Evolutionary conservation across 257 asterid species (phyloP), one percentile per base, ranked within the genome.

Genomic region (Solanum chiquidenum): DNA sequence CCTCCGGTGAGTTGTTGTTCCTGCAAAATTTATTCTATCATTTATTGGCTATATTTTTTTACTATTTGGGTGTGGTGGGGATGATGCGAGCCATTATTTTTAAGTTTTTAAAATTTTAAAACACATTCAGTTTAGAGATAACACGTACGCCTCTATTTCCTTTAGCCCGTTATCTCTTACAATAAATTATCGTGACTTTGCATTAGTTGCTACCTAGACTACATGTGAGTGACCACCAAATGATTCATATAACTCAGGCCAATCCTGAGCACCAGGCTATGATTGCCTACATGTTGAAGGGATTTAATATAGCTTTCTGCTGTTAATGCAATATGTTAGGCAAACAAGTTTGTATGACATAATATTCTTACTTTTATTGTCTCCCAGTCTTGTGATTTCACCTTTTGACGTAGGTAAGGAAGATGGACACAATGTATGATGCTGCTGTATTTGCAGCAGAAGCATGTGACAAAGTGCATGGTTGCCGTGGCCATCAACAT

Each of bases 401-500:
- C 82, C 86, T 82, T 90, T 77, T 86, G 58, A 64, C 31, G 16
- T 86, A 97, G 99, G 96, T 97, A 76, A 91, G 85, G 86, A 97
- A 97, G 90, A 58, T 95, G 83, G 99, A 95, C 88, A 90, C 91
- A 31, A 91, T 96, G 92, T 95, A 40, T 72, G 92, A 92, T 90
- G 98, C 96, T 89, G 94, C 92, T 58, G 86, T 88, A 34, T 93
- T 86, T 86, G 98, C 98, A 38, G 89, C 93, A 83, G 93, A 93
- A 91, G 89, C 55, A 85, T 95, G 99, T 88, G 94, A 94, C 90
- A 90, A 89, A 33, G 86, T 92, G 85, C 87, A 90, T 21, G 98
- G 98, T 83, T 95, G 98, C 92, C 86, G 83, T 44, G 89, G 88
- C 62, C 71, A 90, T 64, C 93, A 92, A 58, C 99, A 97, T 77